These are phyloP conservation scores for Trichoderma hamatum DNA, from an alignment of 2,329 filamentous ascomycete genomes.

Conservation along the genomic window DNA sequence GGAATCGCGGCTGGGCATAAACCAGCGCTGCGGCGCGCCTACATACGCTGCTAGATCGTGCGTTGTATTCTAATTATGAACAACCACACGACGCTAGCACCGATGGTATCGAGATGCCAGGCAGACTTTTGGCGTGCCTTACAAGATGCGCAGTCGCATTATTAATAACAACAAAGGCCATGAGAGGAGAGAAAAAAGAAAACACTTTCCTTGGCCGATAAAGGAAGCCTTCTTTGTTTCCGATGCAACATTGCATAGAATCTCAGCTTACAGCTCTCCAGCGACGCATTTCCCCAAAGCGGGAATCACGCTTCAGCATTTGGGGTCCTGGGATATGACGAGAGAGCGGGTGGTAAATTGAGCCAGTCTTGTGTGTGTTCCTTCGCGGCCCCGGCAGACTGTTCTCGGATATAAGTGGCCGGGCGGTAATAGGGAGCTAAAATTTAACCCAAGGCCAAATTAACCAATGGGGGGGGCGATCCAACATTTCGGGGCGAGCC, in stretches of 20 bases:
- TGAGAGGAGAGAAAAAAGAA: neutral
- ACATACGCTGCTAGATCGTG: constrained; percentile 18
- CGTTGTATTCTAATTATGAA: constrained; percentile 17
- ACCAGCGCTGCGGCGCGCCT: constrained; percentile 9
- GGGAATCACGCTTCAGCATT: neutral
- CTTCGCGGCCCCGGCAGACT: constrained; percentile 1
- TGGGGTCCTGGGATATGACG: neutral
- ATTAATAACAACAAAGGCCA: constrained; percentile 1
- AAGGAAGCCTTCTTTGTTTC: neutral
- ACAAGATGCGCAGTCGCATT: constrained; percentile 4
- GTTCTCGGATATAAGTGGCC: constrained; percentile 19
- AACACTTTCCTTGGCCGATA: neutral
- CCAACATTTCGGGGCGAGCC: neutral
- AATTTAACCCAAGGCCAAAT: neutral
- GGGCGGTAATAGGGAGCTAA: constrained; percentile 14
- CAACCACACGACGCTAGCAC: neutral
- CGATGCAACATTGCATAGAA: neutral
- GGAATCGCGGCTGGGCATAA: constrained; percentile 14
- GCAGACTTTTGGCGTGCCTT: constrained; percentile 11
- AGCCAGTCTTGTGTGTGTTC: constrained; percentile 5
- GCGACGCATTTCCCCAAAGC: neutral
- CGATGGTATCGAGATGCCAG: constrained; percentile 1
- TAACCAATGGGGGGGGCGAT: neutral
- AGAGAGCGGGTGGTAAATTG: neutral
- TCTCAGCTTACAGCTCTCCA: neutral